Base-by-base conservation (phyloP, 2,329 filamentous ascomycete species). In the Fusarium sulawesiense region DNA sequence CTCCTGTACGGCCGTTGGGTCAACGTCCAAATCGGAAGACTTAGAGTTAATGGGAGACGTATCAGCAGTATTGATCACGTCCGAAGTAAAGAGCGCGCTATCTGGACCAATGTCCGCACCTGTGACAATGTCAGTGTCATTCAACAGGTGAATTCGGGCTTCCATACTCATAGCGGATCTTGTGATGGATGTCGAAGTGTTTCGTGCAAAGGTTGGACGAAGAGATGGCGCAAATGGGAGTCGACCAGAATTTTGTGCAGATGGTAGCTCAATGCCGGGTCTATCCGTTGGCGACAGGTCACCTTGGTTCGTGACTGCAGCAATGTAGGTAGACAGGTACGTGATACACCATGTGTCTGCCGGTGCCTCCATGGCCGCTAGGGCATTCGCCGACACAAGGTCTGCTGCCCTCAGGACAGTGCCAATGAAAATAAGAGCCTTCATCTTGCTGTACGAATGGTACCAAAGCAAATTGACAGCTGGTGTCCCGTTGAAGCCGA, bases 261-360 rank as follows among this genome's bases (percentile, higher is more conserved):
- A 27, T 20, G 32, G 32, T 34, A 18, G 14, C 32, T 18, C 32
- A 8, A 9, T 16, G 16, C 16, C 32, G 1, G 32, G 14, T 34
- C 16, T 34, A 23, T 7, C 21, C 12, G 21, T 20, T 27, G 32
- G 9, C 11, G 27, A 32, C 16, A 23, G 16, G 45, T n/a, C 18
- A 6, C 45, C 47, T 49, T 21, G 8, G 29, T 21, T 57, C 14
- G 18, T 14, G 13, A 45, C 32, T 4, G 41, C 53, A 11, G 45
- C 44, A 44, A 60, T 21, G 9, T 58, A 60, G 18, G 53, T 58
- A 23, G 53, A 58, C 3, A 60, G 14, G 27, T 58, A 60, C 7
- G 51, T 49, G 20, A 58, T 18, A 2, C 58, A 60, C 27, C 34
- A 49, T 23, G 53, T 58, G n/a, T 48, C 51, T 37, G 34, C 34